These are phyloP conservation scores for Tulasnella sp. DNA, from an alignment of 768 basidiomycete genomes.

Conservation along the genomic window DNA sequence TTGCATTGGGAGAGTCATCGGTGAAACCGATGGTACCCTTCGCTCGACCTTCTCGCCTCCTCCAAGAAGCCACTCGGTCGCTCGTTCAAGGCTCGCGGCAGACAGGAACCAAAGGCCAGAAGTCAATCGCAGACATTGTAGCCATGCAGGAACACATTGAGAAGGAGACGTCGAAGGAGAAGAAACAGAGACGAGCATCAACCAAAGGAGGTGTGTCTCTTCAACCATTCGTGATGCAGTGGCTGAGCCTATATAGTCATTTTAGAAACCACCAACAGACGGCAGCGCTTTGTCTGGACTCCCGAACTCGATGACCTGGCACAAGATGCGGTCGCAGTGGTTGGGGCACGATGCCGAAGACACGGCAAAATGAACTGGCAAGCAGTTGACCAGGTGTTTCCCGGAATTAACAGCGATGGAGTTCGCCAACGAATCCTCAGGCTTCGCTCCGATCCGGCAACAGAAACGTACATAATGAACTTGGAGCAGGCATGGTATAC, in stretches of 20 bases:
- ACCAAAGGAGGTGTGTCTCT: background rate
- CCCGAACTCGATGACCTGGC: slow-evolving; percentile 81
- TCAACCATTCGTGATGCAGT: background rate
- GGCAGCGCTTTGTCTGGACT: slow-evolving; percentile 69
- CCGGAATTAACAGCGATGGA: slow-evolving; percentile 58
- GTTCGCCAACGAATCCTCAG: slow-evolving; percentile 58
- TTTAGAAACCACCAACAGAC: slow-evolving; percentile 28
- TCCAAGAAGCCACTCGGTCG: background rate
- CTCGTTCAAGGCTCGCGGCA: background rate
- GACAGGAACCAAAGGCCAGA: background rate
- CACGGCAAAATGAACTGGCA: slow-evolving; percentile 53
- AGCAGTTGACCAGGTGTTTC: slow-evolving; percentile 71
- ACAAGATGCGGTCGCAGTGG: slow-evolving; percentile 72
- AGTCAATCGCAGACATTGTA: slow-evolving; percentile 11
- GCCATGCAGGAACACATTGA: background rate
- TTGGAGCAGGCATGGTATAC: slow-evolving; percentile 76
- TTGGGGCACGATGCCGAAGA: slow-evolving; percentile 61
- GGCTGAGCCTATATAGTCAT: background rate
- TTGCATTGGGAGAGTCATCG: background rate
- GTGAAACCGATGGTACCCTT: background rate
- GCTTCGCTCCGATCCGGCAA: slow-evolving; percentile 45
- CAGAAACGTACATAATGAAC: slow-evolving; percentile 63
- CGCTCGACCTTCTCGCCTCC: background rate
- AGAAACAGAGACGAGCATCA: slow-evolving; percentile 7
- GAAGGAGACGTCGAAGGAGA: slow-evolving; percentile 3